phyloP scores from a whole-genome alignment of 1,284 basidiomycete species.

The Trichosporon faecale region DNA sequence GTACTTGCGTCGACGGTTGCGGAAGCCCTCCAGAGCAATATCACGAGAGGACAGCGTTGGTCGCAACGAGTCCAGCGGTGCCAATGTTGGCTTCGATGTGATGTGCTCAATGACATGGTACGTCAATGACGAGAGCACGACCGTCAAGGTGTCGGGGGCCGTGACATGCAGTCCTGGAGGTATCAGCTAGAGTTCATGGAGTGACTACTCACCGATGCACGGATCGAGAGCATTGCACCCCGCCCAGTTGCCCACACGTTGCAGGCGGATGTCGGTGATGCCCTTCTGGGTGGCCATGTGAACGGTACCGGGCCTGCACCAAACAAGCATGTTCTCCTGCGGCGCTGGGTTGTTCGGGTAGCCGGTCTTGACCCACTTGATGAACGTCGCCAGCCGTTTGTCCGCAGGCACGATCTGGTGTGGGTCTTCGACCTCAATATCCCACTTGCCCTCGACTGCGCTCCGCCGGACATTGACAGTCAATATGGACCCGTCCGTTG shows the following conservation, averaged over 20 bases:
- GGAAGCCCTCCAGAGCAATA: constrained; percentile 34
- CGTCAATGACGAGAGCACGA: constrained; percentile 39
- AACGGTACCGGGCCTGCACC: constrained; percentile 41
- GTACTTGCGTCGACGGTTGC: constrained; percentile 16
- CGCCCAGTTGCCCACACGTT: constrained; percentile 45
- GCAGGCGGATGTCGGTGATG: constrained; percentile 21
- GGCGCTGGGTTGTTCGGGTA: neutral
- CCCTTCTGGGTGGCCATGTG: constrained; percentile 27
- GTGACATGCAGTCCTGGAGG: constrained; percentile 32
- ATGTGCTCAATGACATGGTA: constrained; percentile 36
- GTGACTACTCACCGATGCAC: constrained; percentile 35
- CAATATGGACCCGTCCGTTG: constrained; percentile 31
- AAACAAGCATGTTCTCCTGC: constrained; percentile 34
- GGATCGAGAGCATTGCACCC: constrained; percentile 36
- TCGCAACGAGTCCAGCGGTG: constrained; percentile 26
- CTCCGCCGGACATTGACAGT: constrained; percentile 20
- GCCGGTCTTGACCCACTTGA: constrained; percentile 33
- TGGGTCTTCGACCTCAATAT: constrained; percentile 17
- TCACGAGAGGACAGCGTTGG: constrained; percentile 34
- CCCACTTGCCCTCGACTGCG: constrained; percentile 14
- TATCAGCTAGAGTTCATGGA: neutral
- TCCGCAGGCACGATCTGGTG: constrained; percentile 20
- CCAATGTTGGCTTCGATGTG: constrained; percentile 29
- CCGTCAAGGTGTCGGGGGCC: constrained; percentile 24
- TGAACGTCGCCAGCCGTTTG: constrained; percentile 29